phyloP scores from a whole-genome alignment of 768 basidiomycete species.

The Austroboletus eburneus region DNA sequence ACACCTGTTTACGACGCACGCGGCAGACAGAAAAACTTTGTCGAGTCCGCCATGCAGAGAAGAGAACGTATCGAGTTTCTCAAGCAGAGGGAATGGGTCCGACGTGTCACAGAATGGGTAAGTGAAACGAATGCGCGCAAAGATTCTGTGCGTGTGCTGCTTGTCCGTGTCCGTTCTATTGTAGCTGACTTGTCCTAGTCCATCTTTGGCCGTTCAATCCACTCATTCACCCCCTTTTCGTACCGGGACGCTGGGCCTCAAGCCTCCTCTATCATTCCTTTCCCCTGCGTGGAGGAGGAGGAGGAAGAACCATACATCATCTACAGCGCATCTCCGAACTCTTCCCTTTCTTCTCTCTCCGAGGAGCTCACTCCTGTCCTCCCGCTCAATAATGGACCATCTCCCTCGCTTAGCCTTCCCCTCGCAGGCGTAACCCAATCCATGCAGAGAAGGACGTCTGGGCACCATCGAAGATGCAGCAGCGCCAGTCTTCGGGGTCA shows the following conservation, averaged over 20 bases:
- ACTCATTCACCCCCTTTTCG: conserved; percentile 8
- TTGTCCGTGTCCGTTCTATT: not conserved
- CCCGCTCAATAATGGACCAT: conserved; percentile 14
- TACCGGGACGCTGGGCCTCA: conserved; percentile 7
- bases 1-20: conserved; percentile 36
- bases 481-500: conserved; percentile 32
- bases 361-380: conserved; percentile 27
- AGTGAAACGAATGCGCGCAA: conserved; percentile 29
- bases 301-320: conserved; percentile 32
- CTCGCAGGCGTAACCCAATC: conserved; percentile 8
- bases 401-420: conserved; percentile 9
- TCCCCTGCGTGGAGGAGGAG: conserved; percentile 28
- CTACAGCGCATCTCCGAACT: conserved; percentile 31
- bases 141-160: conserved; percentile 12
- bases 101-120: conserved; percentile 37
- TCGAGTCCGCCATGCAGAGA: conserved; percentile 45
- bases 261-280: conserved; percentile 19
- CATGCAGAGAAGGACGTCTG: conserved; percentile 12
- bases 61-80: conserved; percentile 51
- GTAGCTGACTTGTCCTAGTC: conserved; percentile 8
- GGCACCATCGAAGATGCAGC: conserved; percentile 29
- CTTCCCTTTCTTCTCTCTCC: conserved; percentile 30
- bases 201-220: conserved; percentile 14
- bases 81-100: conserved; percentile 42
- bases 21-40: conserved; percentile 42